These are phyloP conservation scores for Drechslerella coelobrocha DNA, from an alignment of 2,329 filamentous ascomycete species.

Conservation along the genomic window DNA sequence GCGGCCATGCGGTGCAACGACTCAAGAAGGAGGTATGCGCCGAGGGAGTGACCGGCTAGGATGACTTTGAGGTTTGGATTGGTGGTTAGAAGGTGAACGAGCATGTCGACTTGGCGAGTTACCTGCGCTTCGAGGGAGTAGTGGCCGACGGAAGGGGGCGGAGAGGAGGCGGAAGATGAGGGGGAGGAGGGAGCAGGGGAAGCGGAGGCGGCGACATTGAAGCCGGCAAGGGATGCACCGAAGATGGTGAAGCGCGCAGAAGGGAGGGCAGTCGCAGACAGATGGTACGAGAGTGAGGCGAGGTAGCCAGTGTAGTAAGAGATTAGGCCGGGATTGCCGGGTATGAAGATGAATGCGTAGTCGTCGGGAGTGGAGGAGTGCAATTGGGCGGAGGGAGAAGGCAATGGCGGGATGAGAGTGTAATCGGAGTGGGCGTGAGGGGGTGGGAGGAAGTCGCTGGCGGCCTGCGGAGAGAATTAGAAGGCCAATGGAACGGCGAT, in stretches of 20 bases:
- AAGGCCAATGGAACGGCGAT: neutral
- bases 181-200: no score
- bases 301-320: slow-evolving; percentile 76
- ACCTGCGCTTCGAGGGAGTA: slow-evolving; percentile 32
- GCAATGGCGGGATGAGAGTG: slow-evolving; percentile 35
- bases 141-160: neutral
- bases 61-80: slow-evolving; percentile 57
- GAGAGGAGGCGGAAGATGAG: neutral
- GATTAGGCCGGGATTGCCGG: slow-evolving; percentile 79
- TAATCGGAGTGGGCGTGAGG: slow-evolving; percentile 16
- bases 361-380: slow-evolving; percentile 20
- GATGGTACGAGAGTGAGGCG: slow-evolving; percentile 61
- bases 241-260: slow-evolving; percentile 33
- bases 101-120: slow-evolving; percentile 27
- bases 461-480: slow-evolving; percentile 9
- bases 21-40: slow-evolving; percentile 74
- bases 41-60: slow-evolving; percentile 76
- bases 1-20: slow-evolving; percentile 62
- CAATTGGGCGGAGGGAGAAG: slow-evolving; percentile 40
- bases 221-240: slow-evolving; percentile 34
- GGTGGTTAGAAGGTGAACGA: slow-evolving; percentile 31
- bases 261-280: slow-evolving; percentile 26
- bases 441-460: slow-evolving; percentile 29
- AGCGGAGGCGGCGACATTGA: no score
- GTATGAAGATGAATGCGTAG: slow-evolving; percentile 72